phyloP scores from a whole-genome alignment of 228 moss, liverwort and hornwort species.

The Sphagnum fallax region DNA sequence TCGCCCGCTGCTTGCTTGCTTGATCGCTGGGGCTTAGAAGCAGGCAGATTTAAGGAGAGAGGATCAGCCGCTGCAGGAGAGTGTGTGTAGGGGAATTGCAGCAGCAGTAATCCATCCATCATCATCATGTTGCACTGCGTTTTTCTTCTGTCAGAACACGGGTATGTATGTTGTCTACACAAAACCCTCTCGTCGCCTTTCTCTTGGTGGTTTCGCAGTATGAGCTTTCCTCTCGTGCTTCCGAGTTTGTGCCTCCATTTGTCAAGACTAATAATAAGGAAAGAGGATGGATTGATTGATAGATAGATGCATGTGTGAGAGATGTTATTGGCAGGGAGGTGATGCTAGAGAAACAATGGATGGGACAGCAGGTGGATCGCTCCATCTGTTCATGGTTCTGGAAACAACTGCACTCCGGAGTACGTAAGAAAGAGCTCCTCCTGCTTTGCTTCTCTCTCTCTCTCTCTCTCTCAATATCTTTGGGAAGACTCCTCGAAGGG shows the following conservation, averaged over 20 bases:
- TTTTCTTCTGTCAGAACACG: slow-evolving; percentile 80
- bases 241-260: background rate
- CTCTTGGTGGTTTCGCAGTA: background rate
- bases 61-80: no score
- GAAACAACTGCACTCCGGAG: slow-evolving; percentile 55
- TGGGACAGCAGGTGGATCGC: slow-evolving; percentile 93
- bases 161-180: slow-evolving; percentile 26
- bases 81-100: no score
- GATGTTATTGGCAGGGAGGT: slow-evolving; percentile 60
- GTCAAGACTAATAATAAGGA: background rate
- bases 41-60: no score
- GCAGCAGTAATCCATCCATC: no score
- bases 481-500: no score
- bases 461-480: background rate
- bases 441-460: slow-evolving; percentile 10
- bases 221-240: background rate
- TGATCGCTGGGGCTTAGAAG: no score
- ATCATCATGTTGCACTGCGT: slow-evolving; percentile 75
- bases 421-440: slow-evolving; percentile 10
- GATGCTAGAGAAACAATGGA: slow-evolving; percentile 97
- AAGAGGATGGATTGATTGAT: background rate
- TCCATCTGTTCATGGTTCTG: slow-evolving; percentile 97
- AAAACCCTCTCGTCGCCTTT: background rate
- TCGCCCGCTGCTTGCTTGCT: no score
- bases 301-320: slow-evolving; percentile 4